A percentile compares a stretch with the other conserved stretches of the same genome.
These are phyloP conservation scores for Sphagnum magellanicum DNA, from an alignment of 228 moss, liverwort and hornwort species.

Conservation along the genomic window DNA sequence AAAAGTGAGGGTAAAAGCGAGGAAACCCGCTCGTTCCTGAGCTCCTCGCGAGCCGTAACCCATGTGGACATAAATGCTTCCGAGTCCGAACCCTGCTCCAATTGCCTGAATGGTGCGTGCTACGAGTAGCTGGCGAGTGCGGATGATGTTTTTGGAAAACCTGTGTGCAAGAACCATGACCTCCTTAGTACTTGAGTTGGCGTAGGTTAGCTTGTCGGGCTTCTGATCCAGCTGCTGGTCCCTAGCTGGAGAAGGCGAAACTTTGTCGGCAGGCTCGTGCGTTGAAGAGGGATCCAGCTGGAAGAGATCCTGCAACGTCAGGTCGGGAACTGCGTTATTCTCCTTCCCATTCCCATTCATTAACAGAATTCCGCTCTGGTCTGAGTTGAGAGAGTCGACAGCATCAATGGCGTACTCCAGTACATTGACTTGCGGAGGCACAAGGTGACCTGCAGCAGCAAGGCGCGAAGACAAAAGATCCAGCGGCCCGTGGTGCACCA, in stretches of 20 bases:
- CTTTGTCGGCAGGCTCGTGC: slow-evolving; percentile 12
- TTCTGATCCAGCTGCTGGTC: slow-evolving; percentile 17
- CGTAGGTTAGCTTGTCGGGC: slow-evolving; percentile 35
- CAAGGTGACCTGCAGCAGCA: slow-evolving; percentile 44
- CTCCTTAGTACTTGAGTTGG: slow-evolving; percentile 53
- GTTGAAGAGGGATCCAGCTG: slow-evolving; percentile 14
- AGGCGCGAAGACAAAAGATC: slow-evolving; percentile 43
- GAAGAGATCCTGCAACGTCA: slow-evolving; percentile 33
- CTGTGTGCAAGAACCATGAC: slow-evolving; percentile 49
- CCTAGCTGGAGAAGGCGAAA: slow-evolving; percentile 18
- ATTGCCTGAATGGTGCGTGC: slow-evolving; percentile 61
- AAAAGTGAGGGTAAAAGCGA: slow-evolving; percentile 70
- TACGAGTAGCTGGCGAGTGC: slow-evolving; percentile 57
- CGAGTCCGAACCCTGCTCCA: slow-evolving; percentile 52
- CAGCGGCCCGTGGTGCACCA: slow-evolving; percentile 60
- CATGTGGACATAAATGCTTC: slow-evolving; percentile 63
- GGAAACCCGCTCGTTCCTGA: slow-evolving; percentile 59
- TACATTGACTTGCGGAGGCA: slow-evolving; percentile 61
- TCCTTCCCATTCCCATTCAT: slow-evolving; percentile 11
- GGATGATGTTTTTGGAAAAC: slow-evolving; percentile 62
- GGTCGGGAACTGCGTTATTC: slow-evolving; percentile 20
- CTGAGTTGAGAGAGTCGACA: slow-evolving; percentile 31
- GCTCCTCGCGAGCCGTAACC: slow-evolving; percentile 33
- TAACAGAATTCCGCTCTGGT: slow-evolving; percentile 28
- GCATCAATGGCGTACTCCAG: slow-evolving; percentile 79